Conservation (phyloP, 768 basidiomycete genomes). For the Piloderma croceum region DNA sequence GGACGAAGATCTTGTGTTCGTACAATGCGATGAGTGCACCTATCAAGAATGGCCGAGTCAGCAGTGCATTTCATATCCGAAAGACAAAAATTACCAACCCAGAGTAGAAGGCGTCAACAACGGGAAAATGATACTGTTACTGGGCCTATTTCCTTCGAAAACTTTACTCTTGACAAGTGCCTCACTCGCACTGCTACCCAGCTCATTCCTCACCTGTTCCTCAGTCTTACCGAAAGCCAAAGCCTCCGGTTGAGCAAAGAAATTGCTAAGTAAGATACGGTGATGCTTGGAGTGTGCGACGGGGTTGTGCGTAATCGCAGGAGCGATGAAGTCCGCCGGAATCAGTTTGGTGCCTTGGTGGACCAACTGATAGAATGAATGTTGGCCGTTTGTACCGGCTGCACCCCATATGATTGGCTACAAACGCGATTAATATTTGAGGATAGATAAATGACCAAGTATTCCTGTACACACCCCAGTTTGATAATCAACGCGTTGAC, state of each 20-base stretch:
- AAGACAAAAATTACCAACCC: conserved; percentile 49
- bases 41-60: conserved; percentile 12
- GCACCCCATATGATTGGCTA: conserved; percentile 99
- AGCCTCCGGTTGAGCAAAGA: conserved; percentile 97
- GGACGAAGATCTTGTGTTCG: conserved; percentile 99
- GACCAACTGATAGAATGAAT: conserved; percentile 98
- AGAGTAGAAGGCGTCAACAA: conserved; percentile 84
- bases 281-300: conserved; percentile 86
- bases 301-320: conserved; percentile 86
- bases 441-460: background rate
- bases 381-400: conserved; percentile 96
- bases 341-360: conserved; percentile 93
- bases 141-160: conserved; percentile 95
- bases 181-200: conserved; percentile 65
- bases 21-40: conserved; percentile 84
- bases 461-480: conserved; percentile 87
- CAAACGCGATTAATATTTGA: conserved; percentile 1
- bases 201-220: conserved; percentile 69
- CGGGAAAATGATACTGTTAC: conserved; percentile 95
- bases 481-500: conserved; percentile 89
- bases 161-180: conserved; percentile 94
- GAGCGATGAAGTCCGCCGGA: conserved; percentile 89
- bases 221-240: conserved; percentile 97
- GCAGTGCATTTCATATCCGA: conserved; percentile 5
- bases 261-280: conserved; percentile 95